Evolutionary conservation across 139 green algal genomes (phyloP).

Genomic region (Chlorella ohadii): DNA sequence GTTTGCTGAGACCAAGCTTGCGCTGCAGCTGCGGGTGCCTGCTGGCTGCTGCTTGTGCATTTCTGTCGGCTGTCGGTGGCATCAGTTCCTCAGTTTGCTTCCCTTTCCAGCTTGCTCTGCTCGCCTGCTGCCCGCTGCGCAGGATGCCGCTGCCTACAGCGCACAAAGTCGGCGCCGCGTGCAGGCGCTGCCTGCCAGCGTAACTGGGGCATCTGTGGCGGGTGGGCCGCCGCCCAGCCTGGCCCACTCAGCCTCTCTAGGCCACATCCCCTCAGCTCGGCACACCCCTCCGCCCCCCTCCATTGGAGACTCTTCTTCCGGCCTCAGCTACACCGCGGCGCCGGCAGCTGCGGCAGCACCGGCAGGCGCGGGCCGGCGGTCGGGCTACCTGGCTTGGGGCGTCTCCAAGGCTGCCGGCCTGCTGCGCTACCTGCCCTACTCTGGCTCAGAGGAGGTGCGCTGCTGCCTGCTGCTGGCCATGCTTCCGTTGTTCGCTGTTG

Average conservation of each 20-base stretch:
- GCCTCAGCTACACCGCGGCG: background rate
- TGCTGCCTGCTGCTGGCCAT: background rate
- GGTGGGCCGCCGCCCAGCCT: background rate
- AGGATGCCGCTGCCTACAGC: background rate
- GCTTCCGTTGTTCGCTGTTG: no score
- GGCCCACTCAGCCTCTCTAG: no score
- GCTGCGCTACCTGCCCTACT: conserved; percentile 46
- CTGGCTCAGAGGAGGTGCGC: conserved; percentile 3
- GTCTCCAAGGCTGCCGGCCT: conserved; percentile 44
- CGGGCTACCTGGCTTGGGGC: conserved; percentile 43
- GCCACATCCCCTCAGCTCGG: no score
- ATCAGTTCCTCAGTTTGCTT: no score
- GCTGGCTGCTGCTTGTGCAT: no score
- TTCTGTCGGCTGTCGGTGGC: no score
- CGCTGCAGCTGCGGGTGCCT: no score
- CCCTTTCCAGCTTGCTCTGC: no score
- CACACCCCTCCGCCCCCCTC: no score
- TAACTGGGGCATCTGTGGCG: background rate
- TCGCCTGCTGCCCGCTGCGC: background rate
- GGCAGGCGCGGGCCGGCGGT: background rate
- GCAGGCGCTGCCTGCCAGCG: background rate
- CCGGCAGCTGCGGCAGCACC: background rate
- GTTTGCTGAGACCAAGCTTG: no score
- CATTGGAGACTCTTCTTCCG: no score
- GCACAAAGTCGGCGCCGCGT: background rate